phyloP scores from a whole-genome alignment of 805 yeast species.

The Metschnikowia chrysomelidarum region DNA sequence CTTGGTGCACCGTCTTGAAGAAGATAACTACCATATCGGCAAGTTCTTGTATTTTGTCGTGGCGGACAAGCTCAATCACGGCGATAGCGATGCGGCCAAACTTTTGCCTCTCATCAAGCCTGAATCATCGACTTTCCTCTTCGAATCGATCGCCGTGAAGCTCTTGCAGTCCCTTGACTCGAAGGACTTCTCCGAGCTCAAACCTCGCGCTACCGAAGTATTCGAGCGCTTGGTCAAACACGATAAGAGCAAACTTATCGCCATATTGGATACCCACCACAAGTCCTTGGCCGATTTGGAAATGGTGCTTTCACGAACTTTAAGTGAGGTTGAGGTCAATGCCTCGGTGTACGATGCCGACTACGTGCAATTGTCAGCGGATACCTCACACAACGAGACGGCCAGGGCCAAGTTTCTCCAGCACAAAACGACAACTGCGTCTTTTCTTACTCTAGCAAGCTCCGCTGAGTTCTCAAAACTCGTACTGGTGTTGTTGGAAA shows the following conservation, averaged over 20 bases:
- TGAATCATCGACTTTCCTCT: constrained; percentile 14
- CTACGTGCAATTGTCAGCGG: constrained; percentile 5
- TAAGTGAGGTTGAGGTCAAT: constrained; percentile 30
- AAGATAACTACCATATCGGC: constrained; percentile 28
- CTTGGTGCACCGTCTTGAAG: constrained; percentile 15
- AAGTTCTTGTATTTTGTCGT: constrained; percentile 32
- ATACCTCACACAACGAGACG: constrained; percentile 1
- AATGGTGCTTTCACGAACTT: constrained; percentile 65
- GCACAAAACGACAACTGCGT: constrained; percentile 18
- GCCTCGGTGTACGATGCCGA: constrained; percentile 24
- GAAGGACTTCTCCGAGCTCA: constrained; percentile 14
- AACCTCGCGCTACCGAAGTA: constrained; percentile 17
- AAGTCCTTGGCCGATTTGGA: constrained; percentile 36
- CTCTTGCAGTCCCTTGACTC: constrained; percentile 11
- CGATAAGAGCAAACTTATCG: constrained; percentile 22
- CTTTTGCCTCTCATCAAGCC: constrained; percentile 26
- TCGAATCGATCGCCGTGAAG: constrained; percentile 18
- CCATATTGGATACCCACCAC: constrained; percentile 19
- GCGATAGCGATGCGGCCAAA: constrained; percentile 18
- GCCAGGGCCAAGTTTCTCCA: constrained; percentile 1
- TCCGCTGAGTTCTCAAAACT: constrained; percentile 43
- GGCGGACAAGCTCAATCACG: constrained; percentile 23
- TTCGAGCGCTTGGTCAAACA: constrained; percentile 24
- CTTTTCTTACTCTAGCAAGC: constrained; percentile 36
- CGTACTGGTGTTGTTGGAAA: constrained; percentile 42